Conservation (phyloP, 306 rosid species). For the Castanea crenata region DNA sequence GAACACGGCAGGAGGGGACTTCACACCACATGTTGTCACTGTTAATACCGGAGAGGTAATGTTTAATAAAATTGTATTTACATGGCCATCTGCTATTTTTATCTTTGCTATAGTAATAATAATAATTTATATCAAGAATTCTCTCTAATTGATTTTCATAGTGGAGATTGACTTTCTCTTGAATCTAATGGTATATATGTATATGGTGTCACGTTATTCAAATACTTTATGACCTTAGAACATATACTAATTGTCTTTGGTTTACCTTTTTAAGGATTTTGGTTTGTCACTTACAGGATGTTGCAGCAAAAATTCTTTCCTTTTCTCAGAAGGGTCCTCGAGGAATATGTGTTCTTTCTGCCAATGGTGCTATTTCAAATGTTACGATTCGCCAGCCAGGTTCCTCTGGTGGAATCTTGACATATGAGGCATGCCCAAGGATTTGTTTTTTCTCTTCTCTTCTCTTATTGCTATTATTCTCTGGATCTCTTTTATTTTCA, state of each 20-base stretch:
- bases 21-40: conserved; percentile 67
- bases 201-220: neutral
- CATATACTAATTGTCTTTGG: conserved; percentile 20
- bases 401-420: conserved; percentile 65
- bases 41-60: conserved; percentile 75
- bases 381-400: conserved; percentile 74
- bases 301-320: conserved; percentile 64
- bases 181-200: neutral
- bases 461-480: neutral
- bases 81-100: neutral
- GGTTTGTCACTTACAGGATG: conserved; percentile 56
- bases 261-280: conserved; percentile 16
- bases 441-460: neutral
- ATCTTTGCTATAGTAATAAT: neutral
- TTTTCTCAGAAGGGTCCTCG: conserved; percentile 64
- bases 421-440: conserved; percentile 67
- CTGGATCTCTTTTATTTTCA: conserved; percentile 15
- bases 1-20: conserved; percentile 57
- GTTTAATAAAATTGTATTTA: neutral
- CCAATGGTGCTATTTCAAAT: conserved; percentile 78
- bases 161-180: no score
- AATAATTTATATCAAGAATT: neutral
- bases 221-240: neutral
- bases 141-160: no score
- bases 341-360: conserved; percentile 73